Conservation (phyloP, 106 monocot species). For the Agapanthus africanus region DNA sequence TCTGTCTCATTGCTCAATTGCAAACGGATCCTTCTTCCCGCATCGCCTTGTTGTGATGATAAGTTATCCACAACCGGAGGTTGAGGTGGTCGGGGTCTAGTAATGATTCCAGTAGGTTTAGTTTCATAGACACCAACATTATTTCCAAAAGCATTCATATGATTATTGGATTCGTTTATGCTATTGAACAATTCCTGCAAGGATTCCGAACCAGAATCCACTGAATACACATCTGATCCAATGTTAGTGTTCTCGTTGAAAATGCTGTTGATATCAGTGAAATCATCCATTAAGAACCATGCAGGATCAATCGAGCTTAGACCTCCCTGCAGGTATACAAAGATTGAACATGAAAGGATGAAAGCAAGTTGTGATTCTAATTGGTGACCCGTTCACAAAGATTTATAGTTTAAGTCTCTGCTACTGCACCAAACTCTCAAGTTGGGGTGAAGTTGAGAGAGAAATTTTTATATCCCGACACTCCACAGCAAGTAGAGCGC, state of each 20-base stretch:
- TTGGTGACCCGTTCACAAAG: too few species aligned
- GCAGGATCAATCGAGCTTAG: neutral
- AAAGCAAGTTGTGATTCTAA: too few species aligned
- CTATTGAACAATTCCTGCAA: slow-evolving; percentile 20
- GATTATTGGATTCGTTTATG: slow-evolving; percentile 7
- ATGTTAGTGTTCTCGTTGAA: slow-evolving; percentile 5
- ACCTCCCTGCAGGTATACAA: slow-evolving; percentile 1
- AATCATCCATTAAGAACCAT: neutral
- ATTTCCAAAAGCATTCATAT: slow-evolving; percentile 8
- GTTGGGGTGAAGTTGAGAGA: too few species aligned
- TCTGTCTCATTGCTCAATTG: neutral
- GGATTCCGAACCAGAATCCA: slow-evolving; percentile 23
- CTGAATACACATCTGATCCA: slow-evolving; percentile 18
- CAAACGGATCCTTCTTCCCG: slow-evolving; percentile 20
- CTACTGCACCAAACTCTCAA: too few species aligned
- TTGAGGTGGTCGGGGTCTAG: slow-evolving; percentile 8
- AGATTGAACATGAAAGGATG: too few species aligned
- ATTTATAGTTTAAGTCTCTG: too few species aligned
- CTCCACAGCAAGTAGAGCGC: too few species aligned
- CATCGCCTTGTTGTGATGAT: slow-evolving; percentile 12
- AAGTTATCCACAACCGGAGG: neutral
- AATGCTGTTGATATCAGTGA: neutral
- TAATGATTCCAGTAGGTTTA: slow-evolving; percentile 29
- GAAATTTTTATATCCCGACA: too few species aligned
- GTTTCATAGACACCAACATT: slow-evolving; percentile 13